A percentile compares a stretch with the other conserved stretches of the same genome.
phyloP scores from a whole-genome alignment of 176 grass and related monocot genomes.

The Cenchrus purpureus region DNA sequence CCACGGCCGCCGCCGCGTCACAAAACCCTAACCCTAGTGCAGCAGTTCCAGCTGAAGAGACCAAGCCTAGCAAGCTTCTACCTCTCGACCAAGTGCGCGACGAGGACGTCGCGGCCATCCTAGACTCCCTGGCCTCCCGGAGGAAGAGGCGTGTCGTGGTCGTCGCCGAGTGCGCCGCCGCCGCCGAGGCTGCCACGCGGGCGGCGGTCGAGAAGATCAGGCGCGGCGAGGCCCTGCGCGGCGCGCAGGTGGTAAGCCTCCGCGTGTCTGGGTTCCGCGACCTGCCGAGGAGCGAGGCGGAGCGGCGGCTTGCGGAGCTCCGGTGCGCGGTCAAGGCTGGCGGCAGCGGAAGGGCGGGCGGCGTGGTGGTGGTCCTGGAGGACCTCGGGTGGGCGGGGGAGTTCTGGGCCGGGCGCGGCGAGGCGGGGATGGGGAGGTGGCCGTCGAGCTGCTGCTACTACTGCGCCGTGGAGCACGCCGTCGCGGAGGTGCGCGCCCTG shows the following conservation, averaged over 20 bases:
- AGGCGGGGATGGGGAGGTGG: constrained; percentile 23
- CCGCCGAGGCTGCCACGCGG: constrained; percentile 49
- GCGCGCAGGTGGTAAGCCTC: constrained; percentile 53
- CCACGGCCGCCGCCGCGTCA: constrained; percentile 3
- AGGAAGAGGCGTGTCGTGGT: constrained; percentile 70
- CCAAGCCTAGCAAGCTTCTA: constrained; percentile 44
- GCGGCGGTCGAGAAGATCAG: constrained; percentile 57
- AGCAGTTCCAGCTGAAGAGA: constrained; percentile 40
- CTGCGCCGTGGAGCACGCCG: constrained; percentile 66
- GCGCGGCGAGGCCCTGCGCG: constrained; percentile 54
- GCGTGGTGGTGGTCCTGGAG: constrained; percentile 58
- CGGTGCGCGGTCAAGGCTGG: constrained; percentile 49
- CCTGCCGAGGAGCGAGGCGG: constrained; percentile 56
- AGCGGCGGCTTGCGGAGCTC: constrained; percentile 59
- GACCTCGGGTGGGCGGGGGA: constrained; percentile 67
- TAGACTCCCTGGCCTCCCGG: constrained; percentile 49
- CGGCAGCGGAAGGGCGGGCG: constrained; percentile 27
- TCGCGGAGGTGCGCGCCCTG: constrained; percentile 66
- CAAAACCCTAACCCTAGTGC: constrained; percentile 55
- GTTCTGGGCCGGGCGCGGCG: constrained; percentile 45
- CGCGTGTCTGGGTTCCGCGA: constrained; percentile 49
- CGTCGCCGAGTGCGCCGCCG: constrained; percentile 54
- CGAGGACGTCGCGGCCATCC: constrained; percentile 61
- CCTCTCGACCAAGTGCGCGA: constrained; percentile 35
- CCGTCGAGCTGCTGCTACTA: constrained; percentile 42